Evolutionary conservation across 495 filamentous ascomycete species (phyloP), one percentile per base, ranked within the genome.

Genomic region (Friedmanniomyces endolithicus): DNA sequence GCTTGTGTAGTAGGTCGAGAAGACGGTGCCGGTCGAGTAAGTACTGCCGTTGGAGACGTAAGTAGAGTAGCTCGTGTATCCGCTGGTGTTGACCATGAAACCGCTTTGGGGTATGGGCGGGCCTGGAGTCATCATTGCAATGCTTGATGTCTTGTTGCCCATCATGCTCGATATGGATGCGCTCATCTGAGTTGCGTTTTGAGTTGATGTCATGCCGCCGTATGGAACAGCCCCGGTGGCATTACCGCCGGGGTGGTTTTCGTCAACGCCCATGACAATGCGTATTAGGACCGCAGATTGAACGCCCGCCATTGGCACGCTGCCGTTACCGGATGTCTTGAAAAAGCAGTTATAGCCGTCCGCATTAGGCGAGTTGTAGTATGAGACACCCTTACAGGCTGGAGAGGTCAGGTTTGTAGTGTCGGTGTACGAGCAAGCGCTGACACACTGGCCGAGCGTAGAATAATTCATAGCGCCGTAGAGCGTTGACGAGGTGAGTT

Each of bases 341-440:
- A 60, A 19, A 48, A 56, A 56, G 40, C 58, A 60, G 24, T 56
- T 56, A 22, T 50, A 49, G 34, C 53, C 58, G n/a, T 55, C 50
- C 11, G 16, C 19, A 23, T 47, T 34, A 6, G 23, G 7, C n/a
- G 46, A 19, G 19, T 45, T 47, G 40, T 34, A 55, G 47, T 50
- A 60, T 1, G 57, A 60, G 3, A 54, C 43, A 52, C 58, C 52
- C 25, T 56, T 47, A 48, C 58, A 60, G 23, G 56, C 58, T 20
- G 53, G 48, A 11, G 17, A 49, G 12, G 50, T n/a, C 40, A 60
- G 56, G 19, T 53, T 34, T 19, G 19, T 19, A n/a, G n/a, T n/a
- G 33, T 60, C 48, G 24, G 41, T 48, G n/a, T 22, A 16, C 11
- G 58, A 60, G 47, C 58, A 60, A 20, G 58, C 58, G 17, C 24